Base-by-base conservation (phyloP, 2,329 filamentous ascomycete genomes). In the Xylariaceae sp. region DNA sequence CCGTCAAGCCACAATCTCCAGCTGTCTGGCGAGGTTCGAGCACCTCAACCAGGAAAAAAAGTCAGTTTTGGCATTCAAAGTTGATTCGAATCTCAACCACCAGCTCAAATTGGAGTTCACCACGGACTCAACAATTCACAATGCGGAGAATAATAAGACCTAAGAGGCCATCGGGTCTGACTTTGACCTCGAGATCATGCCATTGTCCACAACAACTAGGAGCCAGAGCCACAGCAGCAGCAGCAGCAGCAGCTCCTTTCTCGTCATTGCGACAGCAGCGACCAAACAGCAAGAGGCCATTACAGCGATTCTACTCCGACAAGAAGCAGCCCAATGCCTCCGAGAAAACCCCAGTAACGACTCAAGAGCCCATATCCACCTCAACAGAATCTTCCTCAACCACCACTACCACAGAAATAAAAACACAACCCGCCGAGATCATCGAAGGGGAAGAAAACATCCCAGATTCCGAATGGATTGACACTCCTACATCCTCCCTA, bases 101-200 rank as follows among this genome's bases (percentile, higher is more conserved):
- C 20, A 40, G 8, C 40, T 27, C 22, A 17, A 23, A 16, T n/a
- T 16, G 6, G 11, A 11, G 17, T 23, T 8, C 19, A 5, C 3
- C 17, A 35, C 22, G 16, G n/a, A n/a, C n/a, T 37, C 35, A 11
- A 33, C 41, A 46, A 40, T 40, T 22, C 32, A 59, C 35, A 37
- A 61, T 65, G 62, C 57, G 61, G 34, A 56, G 59, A 27, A 59
- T 63, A 64, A 41, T 59, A 22, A 55, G 60, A 44, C 42, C 64
- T 32, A 52, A 54, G 44, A 50, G 55, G 52, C 57, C 54, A 7
- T 58, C 54, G 6, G 43, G 58, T 44, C 50, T 60, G 19, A 12
- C 44, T 29, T 19, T 49, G 10, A 20, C 44, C 14, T 22, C 32
- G 25, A 25, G 19, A 27, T 12, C 25, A 22, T 37, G 5, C 7